phyloP scores from a whole-genome alignment of 1,284 basidiomycete species.

The Somion occarium region DNA sequence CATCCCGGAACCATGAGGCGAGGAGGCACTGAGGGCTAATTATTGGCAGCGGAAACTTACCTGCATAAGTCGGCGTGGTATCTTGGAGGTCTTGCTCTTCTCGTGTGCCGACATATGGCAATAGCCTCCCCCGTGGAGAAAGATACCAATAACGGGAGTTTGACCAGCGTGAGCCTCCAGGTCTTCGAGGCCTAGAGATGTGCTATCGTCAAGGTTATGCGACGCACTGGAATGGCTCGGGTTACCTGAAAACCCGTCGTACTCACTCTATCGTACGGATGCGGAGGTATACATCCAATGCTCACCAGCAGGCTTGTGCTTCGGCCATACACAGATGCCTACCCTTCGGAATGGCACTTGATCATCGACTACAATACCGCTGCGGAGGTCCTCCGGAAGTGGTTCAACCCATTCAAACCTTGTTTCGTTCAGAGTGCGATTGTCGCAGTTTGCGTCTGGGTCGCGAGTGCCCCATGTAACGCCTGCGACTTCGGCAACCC shows the following conservation, averaged over 20 bases:
- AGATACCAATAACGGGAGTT: slow-evolving; percentile 39
- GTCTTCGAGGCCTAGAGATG: slow-evolving; percentile 10
- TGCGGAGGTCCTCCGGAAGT: slow-evolving; percentile 33
- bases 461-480: slow-evolving; percentile 47
- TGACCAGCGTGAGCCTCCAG: slow-evolving; percentile 18
- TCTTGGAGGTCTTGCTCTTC: slow-evolving; percentile 39
- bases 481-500: slow-evolving; percentile 47
- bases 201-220: neutral
- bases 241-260: neutral
- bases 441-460: slow-evolving; percentile 30
- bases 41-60: too few relatives aligned
- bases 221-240: neutral
- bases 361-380: slow-evolving; percentile 36
- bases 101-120: slow-evolving; percentile 54
- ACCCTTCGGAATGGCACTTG: slow-evolving; percentile 37
- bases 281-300: neutral
- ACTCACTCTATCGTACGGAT: neutral
- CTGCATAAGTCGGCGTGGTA: slow-evolving; percentile 40
- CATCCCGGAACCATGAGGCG: too few relatives aligned
- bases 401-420: slow-evolving; percentile 44
- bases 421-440: slow-evolving; percentile 35
- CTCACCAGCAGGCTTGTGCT: slow-evolving; percentile 21
- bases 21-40: too few relatives aligned
- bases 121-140: slow-evolving; percentile 49
- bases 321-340: slow-evolving; percentile 46